Evolutionary conservation across 768 basidiomycete genomes (phyloP), one percentile per base, ranked within the genome.

Genomic region (Hygrocybe coccinea): DNA sequence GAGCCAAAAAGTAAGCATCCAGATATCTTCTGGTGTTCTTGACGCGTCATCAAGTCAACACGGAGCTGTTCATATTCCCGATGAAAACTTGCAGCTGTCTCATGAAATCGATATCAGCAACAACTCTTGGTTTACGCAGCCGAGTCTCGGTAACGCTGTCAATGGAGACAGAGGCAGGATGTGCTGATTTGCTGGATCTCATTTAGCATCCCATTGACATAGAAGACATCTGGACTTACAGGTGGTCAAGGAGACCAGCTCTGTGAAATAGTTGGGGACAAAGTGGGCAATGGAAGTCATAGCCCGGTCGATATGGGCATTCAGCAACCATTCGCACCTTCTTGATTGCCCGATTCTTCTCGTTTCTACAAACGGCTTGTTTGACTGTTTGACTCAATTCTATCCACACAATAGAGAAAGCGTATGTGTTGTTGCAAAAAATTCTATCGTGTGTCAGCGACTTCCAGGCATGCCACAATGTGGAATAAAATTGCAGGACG

Each of bases 391-490:
- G 11, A 19, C 39, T 14, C 39, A 10, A 41, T 14, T 14, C 39
- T 19, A 19, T 41, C 19, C 10, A 11, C 3, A 5, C 19, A 14
- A 41, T 41, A 3, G 39, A 19, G 14, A 41, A 19, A 11, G 39
- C 29, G 48, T 10, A 8, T 29, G 29, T 17, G 48, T 50, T 50
- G 48, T 24, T 11, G 29, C 29, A n/a, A 50, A 50, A 33, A 17
- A 29, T 22, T 50, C 29, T 21, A 19, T 22, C 39, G 10, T 41
- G 39, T 41, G 14, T 14, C 15, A 56, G 5, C 9, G 55, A 34
- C 48, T 38, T 56, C 55, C 55, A 56, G 15, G 48, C 48, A 50
- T 56, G 48, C 17, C 47, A 49, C 37, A 56, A 25, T 10, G 48
- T n/a, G 25, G 24, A 24, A 9, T 21, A 15, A 50, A 50, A 25